Base-by-base conservation (phyloP, 2,329 filamentous ascomycete genomes). In the Coniella lustricola region DNA sequence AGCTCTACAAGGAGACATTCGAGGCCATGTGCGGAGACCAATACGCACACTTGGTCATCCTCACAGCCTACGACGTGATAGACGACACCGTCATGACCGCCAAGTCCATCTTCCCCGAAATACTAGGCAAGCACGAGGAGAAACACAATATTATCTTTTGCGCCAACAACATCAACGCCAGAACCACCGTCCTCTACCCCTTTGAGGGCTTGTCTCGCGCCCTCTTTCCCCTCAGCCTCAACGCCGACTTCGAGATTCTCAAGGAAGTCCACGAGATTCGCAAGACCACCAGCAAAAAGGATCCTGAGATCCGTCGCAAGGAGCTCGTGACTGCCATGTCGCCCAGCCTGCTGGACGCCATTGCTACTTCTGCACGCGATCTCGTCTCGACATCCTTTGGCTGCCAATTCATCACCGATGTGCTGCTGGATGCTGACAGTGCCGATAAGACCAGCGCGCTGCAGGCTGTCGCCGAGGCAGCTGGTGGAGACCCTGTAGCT, bases 51-150 rank as follows among this genome's bases (percentile, higher is more conserved):
- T 75, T 84, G 54, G 78, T 97, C 46, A 79, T 98, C 31, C 75
- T 97, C 48, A 77, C 90, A 2, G 88, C 89, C 1, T 90, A 90
- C 63, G 93, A 97, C 59, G 84, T 95, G 42, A 82, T 95, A 42
- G 93, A 98, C 59, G 93, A 98, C 64, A 98, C 93, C 9, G 90
- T 94, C 55, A 75, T 95, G 60, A 87, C 82, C 3, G 76, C 82
- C 44, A 97, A 95, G 70, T 76, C 86, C 29, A 86, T 98, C 55
- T 89, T 95, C 66, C 76, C 87, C 0, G 91, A 97, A 66, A 74
- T 98, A 12, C 69, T 96, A 16, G 87, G 84, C 54, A 86, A 87
- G 60, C 79, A 82, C 52, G 74, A 77, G 20, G 74, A 82, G 48
- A 75, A 76, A 49, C 77, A 85, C 56, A 85, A 84, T 53, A 71